Conservation (phyloP, 75 land plant genomes). For the Larix kaempferi region DNA sequence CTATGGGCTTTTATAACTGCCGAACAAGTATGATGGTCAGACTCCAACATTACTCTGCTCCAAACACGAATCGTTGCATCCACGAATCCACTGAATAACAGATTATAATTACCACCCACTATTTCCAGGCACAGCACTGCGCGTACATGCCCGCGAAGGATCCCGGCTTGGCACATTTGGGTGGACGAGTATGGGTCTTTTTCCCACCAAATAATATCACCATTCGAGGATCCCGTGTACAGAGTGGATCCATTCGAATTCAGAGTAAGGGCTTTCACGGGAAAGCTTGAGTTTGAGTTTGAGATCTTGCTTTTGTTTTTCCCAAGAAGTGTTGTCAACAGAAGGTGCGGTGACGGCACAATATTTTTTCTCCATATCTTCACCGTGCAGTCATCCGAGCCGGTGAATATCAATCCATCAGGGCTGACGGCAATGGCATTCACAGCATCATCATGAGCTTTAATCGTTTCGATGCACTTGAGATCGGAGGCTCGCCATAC, state of each 20-base stretch:
- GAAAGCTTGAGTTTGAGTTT: conserved; percentile 1
- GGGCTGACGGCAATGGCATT: conserved; percentile 30
- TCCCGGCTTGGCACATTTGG: conserved; percentile 29
- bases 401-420: conserved; percentile 38
- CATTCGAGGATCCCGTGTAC: conserved; percentile 72
- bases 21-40: conserved; percentile 7
- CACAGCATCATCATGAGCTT: conserved; percentile 46
- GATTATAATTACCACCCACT: conserved; percentile 16
- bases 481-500: conserved; percentile 49
- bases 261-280: conserved; percentile 67
- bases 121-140: conserved; percentile 71
- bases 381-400: conserved; percentile 54
- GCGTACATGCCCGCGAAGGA: conserved; percentile 58
- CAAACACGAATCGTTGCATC: conserved; percentile 73
- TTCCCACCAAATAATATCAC: conserved; percentile 55
- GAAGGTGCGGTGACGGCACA: conserved; percentile 20
- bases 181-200: background rate
- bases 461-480: conserved; percentile 43
- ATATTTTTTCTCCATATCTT: conserved; percentile 30
- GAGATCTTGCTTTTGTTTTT: conserved; percentile 7
- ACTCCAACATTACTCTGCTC: conserved; percentile 23
- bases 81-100: conserved; percentile 70
- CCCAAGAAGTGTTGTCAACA: conserved; percentile 35
- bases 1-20: conserved; percentile 58
- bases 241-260: conserved; percentile 20